A percentile compares a stretch with the other conserved stretches of the same genome.
Evolutionary conservation across 305 asterid genomes (phyloP).

Genomic region (Fraxinus dipetala): DNA sequence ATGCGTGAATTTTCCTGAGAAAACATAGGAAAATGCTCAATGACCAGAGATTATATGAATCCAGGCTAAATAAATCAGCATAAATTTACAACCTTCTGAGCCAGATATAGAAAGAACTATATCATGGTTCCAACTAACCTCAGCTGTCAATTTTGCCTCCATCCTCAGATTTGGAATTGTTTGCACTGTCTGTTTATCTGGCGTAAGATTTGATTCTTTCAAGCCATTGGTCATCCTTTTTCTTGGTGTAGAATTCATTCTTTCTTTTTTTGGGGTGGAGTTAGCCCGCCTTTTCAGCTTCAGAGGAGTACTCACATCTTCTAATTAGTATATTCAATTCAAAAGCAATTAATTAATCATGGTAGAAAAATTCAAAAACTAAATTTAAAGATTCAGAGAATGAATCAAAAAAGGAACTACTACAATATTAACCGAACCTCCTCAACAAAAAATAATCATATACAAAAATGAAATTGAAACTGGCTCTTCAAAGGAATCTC

Average conservation of each 20-base stretch:
- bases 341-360: slow-evolving; percentile 20
- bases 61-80: neutral
- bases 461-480: neutral
- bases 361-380: slow-evolving; percentile 2
- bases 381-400: neutral
- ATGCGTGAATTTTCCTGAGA: slow-evolving; percentile 79
- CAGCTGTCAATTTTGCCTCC: slow-evolving; percentile 81
- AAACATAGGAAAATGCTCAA: slow-evolving; percentile 17
- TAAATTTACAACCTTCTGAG: slow-evolving; percentile 16
- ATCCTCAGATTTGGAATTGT: slow-evolving; percentile 65
- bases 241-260: slow-evolving; percentile 48
- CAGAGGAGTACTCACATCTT: slow-evolving; percentile 59
- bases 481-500: neutral
- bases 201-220: slow-evolving; percentile 41
- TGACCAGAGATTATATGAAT: slow-evolving; percentile 10
- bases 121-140: slow-evolving; percentile 45
- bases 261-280: slow-evolving; percentile 54
- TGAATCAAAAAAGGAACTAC: slow-evolving; percentile 1
- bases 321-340: slow-evolving; percentile 22
- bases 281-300: slow-evolving; percentile 39
- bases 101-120: slow-evolving; percentile 11
- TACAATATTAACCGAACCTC: slow-evolving; percentile 1
- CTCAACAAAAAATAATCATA: neutral
- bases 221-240: slow-evolving; percentile 46
- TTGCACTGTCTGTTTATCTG: slow-evolving; percentile 44